Conservation (phyloP, 345 rosid genomes). For the Bretschneidera sinensis region DNA sequence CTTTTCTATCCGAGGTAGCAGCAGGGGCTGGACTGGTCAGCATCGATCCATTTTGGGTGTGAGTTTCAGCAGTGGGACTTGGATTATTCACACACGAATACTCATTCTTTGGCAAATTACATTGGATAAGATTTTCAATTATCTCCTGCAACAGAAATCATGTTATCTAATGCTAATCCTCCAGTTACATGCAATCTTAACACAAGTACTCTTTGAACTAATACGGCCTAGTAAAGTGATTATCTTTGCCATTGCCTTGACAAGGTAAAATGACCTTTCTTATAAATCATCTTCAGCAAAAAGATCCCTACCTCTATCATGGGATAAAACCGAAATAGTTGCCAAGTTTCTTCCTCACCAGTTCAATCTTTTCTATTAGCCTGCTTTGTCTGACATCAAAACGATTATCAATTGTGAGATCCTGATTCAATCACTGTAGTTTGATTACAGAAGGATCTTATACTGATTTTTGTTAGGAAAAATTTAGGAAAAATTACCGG, state of each 20-base stretch:
- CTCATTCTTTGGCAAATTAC: slow-evolving; percentile 61
- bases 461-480: slow-evolving; percentile 4
- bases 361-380: slow-evolving; percentile 81
- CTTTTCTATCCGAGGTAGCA: slow-evolving; percentile 49
- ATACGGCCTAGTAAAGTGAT: background rate
- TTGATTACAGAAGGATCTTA: slow-evolving; percentile 5
- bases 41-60: slow-evolving; percentile 29
- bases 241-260: background rate
- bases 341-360: slow-evolving; percentile 92
- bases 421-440: background rate
- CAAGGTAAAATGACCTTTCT: background rate
- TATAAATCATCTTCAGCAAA: background rate
- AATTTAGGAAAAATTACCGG: no score
- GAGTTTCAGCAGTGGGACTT: slow-evolving; percentile 24
- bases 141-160: slow-evolving; percentile 53
- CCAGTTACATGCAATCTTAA: background rate
- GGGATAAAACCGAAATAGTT: slow-evolving; percentile 83
- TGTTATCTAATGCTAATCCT: slow-evolving; percentile 11
- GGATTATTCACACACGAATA: slow-evolving; percentile 52
- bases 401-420: slow-evolving; percentile 13
- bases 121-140: slow-evolving; percentile 62
- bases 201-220: background rate
- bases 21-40: slow-evolving; percentile 33
- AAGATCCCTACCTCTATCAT: slow-evolving; percentile 61
- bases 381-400: slow-evolving; percentile 54